Percentiles rank a stretch among this genome's conserved stretches.
Evolutionary conservation across 345 rosid genomes (phyloP).

Genomic region (Eucalyptus cladocalyx): DNA sequence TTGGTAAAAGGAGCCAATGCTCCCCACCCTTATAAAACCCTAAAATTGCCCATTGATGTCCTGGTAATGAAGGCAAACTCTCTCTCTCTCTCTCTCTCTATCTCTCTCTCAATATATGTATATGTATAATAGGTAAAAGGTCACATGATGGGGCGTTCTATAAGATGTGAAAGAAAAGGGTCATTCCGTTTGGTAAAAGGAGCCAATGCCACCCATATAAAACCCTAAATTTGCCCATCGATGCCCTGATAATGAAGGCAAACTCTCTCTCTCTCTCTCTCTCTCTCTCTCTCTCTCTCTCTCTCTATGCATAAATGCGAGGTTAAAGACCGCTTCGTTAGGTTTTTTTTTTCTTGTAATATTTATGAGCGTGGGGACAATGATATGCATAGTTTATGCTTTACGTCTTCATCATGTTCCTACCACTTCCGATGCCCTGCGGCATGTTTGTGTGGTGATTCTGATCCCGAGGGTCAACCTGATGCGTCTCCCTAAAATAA

Average conservation of each 20-base stretch:
- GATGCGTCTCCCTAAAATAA: neutral
- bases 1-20: neutral
- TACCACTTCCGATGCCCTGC: neutral
- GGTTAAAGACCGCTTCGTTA: neutral
- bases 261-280: neutral
- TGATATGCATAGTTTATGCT: neutral
- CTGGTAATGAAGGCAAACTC: neutral
- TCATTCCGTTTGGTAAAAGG: neutral
- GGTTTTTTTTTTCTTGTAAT: neutral
- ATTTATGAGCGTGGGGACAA: neutral
- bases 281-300: too few relatives aligned
- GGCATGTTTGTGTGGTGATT: neutral
- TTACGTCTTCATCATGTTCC: neutral
- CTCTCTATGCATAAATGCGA: neutral
- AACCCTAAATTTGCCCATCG: neutral
- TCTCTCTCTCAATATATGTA: too few relatives aligned
- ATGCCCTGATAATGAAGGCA: neutral
- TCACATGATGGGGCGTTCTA: neutral
- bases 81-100: too few relatives aligned
- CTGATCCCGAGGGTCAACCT: neutral
- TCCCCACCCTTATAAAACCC: neutral
- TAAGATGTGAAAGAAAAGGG: neutral
- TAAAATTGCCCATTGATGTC: neutral
- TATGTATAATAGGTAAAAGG: neutral
- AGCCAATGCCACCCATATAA: neutral